These are phyloP conservation scores for Podospora fimiseda DNA, from an alignment of 495 filamentous ascomycete species.

Conservation along the genomic window DNA sequence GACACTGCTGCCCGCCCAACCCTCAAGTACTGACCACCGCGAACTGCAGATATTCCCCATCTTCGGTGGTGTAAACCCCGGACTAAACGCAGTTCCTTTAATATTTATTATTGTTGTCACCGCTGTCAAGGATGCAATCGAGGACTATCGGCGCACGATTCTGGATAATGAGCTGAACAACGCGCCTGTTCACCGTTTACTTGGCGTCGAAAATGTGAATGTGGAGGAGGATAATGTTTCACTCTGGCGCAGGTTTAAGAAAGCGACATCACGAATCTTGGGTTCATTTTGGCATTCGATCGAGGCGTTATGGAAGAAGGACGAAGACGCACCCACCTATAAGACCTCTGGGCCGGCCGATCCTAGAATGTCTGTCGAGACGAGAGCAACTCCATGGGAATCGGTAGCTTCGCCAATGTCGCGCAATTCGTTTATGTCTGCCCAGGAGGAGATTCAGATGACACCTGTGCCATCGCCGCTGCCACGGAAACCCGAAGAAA, in stretches of 20 bases:
- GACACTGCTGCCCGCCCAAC: background rate
- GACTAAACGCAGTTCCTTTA: constrained; percentile 80
- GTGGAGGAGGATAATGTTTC: constrained; percentile 79
- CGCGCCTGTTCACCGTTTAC: constrained; percentile 81
- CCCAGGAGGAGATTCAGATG: constrained; percentile 74
- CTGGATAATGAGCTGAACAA: constrained; percentile 96
- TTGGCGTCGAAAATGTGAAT: constrained; percentile 91
- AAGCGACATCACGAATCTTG: constrained; percentile 67
- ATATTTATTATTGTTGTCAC: constrained; percentile 94
- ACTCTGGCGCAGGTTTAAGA: constrained; percentile 85
- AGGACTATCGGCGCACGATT: constrained; percentile 89
- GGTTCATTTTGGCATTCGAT: constrained; percentile 47
- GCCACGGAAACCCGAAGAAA: constrained; percentile 34
- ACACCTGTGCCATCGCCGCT: constrained; percentile 84
- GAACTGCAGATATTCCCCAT: constrained; percentile 81
- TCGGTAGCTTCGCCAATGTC: constrained; percentile 51
- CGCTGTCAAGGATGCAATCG: constrained; percentile 91
- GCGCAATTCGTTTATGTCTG: constrained; percentile 54
- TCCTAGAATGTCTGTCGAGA: constrained; percentile 61
- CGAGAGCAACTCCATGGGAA: constrained; percentile 49
- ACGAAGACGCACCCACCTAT: constrained; percentile 18
- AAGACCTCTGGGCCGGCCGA: constrained; percentile 34
- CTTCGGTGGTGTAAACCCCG: constrained; percentile 88
- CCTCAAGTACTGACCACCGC: background rate
- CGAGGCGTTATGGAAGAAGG: constrained; percentile 39